Percentiles rank a stretch among this genome's conserved stretches.
These are phyloP conservation scores for Aspergillus awamori DNA, from an alignment of 2,329 filamentous ascomycete genomes.

Conservation along the genomic window DNA sequence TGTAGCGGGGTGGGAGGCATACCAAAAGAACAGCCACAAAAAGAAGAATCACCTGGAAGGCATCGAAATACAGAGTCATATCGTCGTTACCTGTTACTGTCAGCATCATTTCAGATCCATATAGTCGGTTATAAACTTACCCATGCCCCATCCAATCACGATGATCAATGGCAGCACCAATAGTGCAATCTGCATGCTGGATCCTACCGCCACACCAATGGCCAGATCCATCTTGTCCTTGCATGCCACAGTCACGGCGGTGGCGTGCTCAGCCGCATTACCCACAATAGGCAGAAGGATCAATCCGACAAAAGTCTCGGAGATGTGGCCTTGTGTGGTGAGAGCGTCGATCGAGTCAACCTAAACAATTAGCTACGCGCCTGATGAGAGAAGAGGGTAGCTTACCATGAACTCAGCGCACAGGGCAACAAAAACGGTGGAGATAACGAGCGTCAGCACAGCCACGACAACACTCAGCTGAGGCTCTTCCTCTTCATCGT, in stretches of 20 bases:
- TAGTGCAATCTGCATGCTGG: constrained; percentile 66
- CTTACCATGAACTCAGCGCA: constrained; percentile 68
- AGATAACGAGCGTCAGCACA: constrained; percentile 68
- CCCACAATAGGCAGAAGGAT: constrained; percentile 68
- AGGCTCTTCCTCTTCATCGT: constrained; percentile 73
- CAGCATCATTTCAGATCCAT: constrained; percentile 6
- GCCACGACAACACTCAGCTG: constrained; percentile 74
- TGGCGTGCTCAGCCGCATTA: constrained; percentile 68
- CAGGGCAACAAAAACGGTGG: constrained; percentile 77
- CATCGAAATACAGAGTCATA: constrained; percentile 81
- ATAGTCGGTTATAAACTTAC: constrained; percentile 20
- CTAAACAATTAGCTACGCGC: constrained; percentile 18
- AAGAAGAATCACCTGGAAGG: constrained; percentile 75
- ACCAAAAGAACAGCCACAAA: constrained; percentile 58
- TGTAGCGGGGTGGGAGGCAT: constrained; percentile 16
- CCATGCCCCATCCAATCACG: constrained; percentile 64
- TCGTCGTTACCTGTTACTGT: constrained; percentile 49
- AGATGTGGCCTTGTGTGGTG: constrained; percentile 52
- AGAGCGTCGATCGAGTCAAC: constrained; percentile 61
- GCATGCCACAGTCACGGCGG: constrained; percentile 62
- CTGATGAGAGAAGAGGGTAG: not conserved
- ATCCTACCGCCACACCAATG: constrained; percentile 67
- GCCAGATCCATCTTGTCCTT: constrained; percentile 72
- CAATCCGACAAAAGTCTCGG: constrained; percentile 64
- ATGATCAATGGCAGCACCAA: constrained; percentile 64